Base-by-base conservation (phyloP, 192 early-diverging fungal species). In the Dispira parvispora region DNA sequence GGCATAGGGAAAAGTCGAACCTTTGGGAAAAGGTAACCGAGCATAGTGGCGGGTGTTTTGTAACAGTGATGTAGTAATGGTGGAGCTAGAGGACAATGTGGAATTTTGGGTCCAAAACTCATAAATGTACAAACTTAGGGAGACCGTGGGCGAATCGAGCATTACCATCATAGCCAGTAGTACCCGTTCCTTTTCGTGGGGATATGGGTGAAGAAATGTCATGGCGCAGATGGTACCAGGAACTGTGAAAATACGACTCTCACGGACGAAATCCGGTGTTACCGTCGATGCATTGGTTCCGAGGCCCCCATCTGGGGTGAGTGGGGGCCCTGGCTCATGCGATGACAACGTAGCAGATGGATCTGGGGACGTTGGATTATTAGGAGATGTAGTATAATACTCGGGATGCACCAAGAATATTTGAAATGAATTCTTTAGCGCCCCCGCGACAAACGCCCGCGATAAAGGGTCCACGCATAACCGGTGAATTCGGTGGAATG, bases 361-460 rank as follows among this genome's bases (percentile, higher is more conserved):
- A 27, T 3, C 23, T 20, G 20, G 23, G 25, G 27, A 55, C 20
- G 53, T 13, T 20, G 25, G n/a, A 23, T 55, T 20, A 9, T 18
- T 11, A 42, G 43, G 21, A 16, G 32, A 14, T 28, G 38, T 28
- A 21, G n/a, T 60, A 32, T 60, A 60, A 21, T 43, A 60, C 38
- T 18, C 32, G 21, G 32, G 32, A 16, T 42, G 1, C 8, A 60
- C 21, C 14, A 60, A 14, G 18, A 60, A 60, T 38, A 60, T 60
- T 43, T 60, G 57, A 27, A 42, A 60, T 1, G 57, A 60, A 60
- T 60, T 60, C 38, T 60, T 60, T 43, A 60, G 32, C 14, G 57
- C 57, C 27, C 14, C n/a, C 6, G 43, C 21, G 32, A 43, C 57
- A 18, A 60, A 42, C 21, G 57, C 57, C n/a, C 57, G 57, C 3